Percentiles rank a stretch among this genome's conserved stretches.
Evolutionary conservation across 208 protist genomes (phyloP).

Genomic region (Vickermania spadyakhi): DNA sequence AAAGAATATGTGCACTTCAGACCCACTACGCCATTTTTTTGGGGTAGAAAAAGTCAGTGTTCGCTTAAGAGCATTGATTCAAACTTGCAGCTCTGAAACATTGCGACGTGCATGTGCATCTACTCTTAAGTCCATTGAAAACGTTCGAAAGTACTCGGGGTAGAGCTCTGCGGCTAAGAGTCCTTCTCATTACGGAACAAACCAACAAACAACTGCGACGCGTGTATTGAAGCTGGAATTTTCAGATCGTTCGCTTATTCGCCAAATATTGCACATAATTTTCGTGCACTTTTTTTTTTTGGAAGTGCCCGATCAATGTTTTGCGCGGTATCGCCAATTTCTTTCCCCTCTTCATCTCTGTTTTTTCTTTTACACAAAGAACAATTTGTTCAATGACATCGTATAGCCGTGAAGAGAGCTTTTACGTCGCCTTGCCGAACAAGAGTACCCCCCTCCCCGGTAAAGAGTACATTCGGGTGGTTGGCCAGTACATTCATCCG

Average conservation of each 20-base stretch:
- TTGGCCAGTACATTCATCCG: conserved; percentile 20
- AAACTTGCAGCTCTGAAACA: conserved; percentile 54
- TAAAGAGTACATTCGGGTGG: conserved; percentile 54
- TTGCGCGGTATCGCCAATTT: too few species aligned
- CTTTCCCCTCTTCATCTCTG: too few species aligned
- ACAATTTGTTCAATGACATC: background rate
- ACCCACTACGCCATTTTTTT: conserved; percentile 32
- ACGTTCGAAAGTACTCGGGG: conserved; percentile 7
- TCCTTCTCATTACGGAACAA: too few species aligned
- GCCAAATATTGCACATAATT: too few species aligned
- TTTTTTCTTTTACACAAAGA: too few species aligned
- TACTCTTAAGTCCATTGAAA: conserved; percentile 50
- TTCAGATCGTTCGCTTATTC: too few species aligned
- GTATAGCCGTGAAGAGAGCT: background rate
- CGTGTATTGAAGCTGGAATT: too few species aligned
- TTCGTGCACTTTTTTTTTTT: too few species aligned
- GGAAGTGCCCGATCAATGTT: too few species aligned
- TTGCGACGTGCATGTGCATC: conserved; percentile 46
- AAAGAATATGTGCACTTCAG: conserved; percentile 67
- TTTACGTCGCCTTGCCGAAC: background rate
- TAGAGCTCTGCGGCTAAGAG: too few species aligned
- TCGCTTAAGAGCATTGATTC: conserved; percentile 37
- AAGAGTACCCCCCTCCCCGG: conserved; percentile 22
- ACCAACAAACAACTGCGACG: too few species aligned
- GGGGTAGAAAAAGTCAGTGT: conserved; percentile 26